A percentile compares a stretch with the other conserved stretches of the same genome.
These are phyloP conservation scores for Ophiostoma pallidulum DNA, from an alignment of 2,329 filamentous ascomycete genomes.

Conservation along the genomic window DNA sequence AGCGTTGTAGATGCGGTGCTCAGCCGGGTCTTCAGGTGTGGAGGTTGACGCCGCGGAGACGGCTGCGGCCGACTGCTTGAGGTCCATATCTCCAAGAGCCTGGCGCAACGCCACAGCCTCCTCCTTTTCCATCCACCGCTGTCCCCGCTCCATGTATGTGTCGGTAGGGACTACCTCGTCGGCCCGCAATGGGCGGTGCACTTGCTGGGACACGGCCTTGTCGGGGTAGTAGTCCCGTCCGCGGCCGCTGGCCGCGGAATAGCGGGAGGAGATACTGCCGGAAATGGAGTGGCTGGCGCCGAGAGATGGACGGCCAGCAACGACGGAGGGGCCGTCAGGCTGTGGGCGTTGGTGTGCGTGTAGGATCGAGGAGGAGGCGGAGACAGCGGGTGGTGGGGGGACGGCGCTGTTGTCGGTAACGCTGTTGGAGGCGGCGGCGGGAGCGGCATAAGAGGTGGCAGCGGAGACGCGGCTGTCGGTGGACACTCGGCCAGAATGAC, in stretches of 20 bases:
- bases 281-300: slow-evolving; percentile 33
- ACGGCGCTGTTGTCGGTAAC: slow-evolving; percentile 4
- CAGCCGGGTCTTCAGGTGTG: slow-evolving; percentile 43
- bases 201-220: slow-evolving; percentile 19
- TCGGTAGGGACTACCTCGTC: slow-evolving; percentile 55
- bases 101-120: slow-evolving; percentile 60
- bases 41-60: slow-evolving; percentile 17
- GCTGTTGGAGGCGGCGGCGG: neutral
- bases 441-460: neutral
- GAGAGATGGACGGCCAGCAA: slow-evolving; percentile 8
- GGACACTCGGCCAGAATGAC: slow-evolving; percentile 7
- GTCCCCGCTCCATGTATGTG: slow-evolving; percentile 63
- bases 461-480: slow-evolving; percentile 6
- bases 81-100: slow-evolving; percentile 64
- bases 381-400: slow-evolving; percentile 14
- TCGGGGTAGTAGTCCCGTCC: slow-evolving; percentile 46
- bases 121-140: slow-evolving; percentile 73
- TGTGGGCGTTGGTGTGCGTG: slow-evolving; percentile 20
- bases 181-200: slow-evolving; percentile 37
- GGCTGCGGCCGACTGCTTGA: slow-evolving; percentile 27
- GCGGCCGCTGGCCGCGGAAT: slow-evolving; percentile 35
- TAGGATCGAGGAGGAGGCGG: slow-evolving; percentile 9
- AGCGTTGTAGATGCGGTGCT: slow-evolving; percentile 54
- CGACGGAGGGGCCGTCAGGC: slow-evolving; percentile 2
- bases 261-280: slow-evolving; percentile 40